phyloP scores from a whole-genome alignment of 352 stramenopile species.

The Pseudoperonospora humuli region DNA sequence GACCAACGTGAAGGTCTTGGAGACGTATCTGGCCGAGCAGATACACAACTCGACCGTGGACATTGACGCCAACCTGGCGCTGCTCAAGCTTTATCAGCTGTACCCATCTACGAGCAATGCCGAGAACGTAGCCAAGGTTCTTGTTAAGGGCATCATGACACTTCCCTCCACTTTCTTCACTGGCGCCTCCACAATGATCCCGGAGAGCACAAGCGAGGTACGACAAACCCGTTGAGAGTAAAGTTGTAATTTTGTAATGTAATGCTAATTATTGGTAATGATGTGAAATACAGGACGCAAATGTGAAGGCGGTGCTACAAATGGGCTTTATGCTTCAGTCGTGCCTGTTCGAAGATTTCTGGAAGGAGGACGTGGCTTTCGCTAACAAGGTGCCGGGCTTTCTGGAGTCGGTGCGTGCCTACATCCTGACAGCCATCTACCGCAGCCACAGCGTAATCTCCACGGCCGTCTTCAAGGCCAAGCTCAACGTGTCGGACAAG shows the following conservation, averaged over 20 bases:
- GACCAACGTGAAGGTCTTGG: constrained; percentile 38
- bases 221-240: not conserved
- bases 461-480: constrained; percentile 46
- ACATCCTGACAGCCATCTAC: constrained; percentile 61
- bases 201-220: constrained; percentile 63
- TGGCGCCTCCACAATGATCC: constrained; percentile 56
- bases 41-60: constrained; percentile 48
- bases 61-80: constrained; percentile 67
- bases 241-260: not conserved
- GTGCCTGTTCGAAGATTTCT: constrained; percentile 80
- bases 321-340: constrained; percentile 69
- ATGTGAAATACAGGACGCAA: constrained; percentile 31
- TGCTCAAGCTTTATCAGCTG: constrained; percentile 80
- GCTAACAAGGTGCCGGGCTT: constrained; percentile 60
- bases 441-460: constrained; percentile 69
- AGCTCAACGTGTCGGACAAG: constrained; percentile 64
- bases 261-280: constrained; percentile 3
- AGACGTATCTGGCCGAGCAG: constrained; percentile 74
- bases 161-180: constrained; percentile 74
- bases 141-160: constrained; percentile 63
- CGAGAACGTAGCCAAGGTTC: constrained; percentile 52
- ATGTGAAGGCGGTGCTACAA: constrained; percentile 46
- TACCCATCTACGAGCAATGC: constrained; percentile 52
- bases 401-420: constrained; percentile 63
- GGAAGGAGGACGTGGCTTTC: constrained; percentile 54